Conservation (phyloP, 2,329 filamentous ascomycete genomes). For the Colletotrichum coccodes region DNA sequence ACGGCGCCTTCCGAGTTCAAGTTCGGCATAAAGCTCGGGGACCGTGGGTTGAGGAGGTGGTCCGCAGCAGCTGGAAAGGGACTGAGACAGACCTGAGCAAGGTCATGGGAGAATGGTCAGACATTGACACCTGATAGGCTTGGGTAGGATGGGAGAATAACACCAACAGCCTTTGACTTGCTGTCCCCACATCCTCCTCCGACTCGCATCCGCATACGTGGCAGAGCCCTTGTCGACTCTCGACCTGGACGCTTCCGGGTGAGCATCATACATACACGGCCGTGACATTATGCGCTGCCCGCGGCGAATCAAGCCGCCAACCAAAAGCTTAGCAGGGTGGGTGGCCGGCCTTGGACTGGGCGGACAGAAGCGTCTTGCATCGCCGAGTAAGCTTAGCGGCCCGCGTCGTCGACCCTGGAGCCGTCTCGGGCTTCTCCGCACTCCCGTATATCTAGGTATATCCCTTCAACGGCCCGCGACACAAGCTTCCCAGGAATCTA, state of each 20-base stretch:
- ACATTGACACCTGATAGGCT: slow-evolving; percentile 14
- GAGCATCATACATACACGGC: too few species aligned
- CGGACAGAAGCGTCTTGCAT: background rate
- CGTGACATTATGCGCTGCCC: too few species aligned
- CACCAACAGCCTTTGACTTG: too few species aligned
- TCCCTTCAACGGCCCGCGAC: background rate
- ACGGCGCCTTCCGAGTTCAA: slow-evolving; percentile 41
- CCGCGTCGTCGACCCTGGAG: background rate
- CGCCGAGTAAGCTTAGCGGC: background rate
- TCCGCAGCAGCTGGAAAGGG: slow-evolving; percentile 34
- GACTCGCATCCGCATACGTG: too few species aligned
- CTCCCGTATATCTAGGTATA: background rate
- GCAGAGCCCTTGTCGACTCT: too few species aligned
- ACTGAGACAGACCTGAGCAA: slow-evolving; percentile 16
- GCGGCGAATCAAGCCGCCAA: too few species aligned
- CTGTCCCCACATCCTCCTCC: too few species aligned
- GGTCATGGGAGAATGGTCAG: slow-evolving; percentile 21
- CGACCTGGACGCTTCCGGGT: too few species aligned
- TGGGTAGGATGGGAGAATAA: too few species aligned
- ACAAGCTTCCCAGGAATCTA: background rate
- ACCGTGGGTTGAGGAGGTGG: slow-evolving; percentile 39
- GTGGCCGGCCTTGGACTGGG: too few species aligned
- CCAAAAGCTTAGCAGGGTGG: too few species aligned
- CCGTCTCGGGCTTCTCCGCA: background rate
- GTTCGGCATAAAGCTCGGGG: slow-evolving; percentile 40